These are phyloP conservation scores for Candida gigantensis DNA, from an alignment of 1,139 yeast genomes.

Conservation along the genomic window DNA sequence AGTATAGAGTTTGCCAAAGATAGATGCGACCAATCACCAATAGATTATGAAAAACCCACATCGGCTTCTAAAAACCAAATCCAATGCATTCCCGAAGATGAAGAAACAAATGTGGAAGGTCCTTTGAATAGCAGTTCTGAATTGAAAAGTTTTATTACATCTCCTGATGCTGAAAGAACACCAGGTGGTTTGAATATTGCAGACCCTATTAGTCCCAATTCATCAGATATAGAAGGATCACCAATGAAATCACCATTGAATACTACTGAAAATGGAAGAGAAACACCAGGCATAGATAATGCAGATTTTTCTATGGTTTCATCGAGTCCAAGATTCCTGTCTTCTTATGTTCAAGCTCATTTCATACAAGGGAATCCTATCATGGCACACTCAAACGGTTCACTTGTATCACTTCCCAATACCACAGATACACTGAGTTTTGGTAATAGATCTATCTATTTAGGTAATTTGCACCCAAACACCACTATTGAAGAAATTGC, in stretches of 20 bases:
- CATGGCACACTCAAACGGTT: conserved; percentile 8
- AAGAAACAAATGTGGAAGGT: conserved; percentile 10
- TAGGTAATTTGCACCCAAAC: conserved; percentile 47
- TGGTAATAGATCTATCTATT: conserved; percentile 46
- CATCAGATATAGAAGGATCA: conserved; percentile 13
- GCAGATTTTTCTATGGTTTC: conserved; percentile 13
- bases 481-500: conserved; percentile 52
- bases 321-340: conserved; percentile 8
- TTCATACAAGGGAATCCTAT: conserved; percentile 4
- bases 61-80: conserved; percentile 3
- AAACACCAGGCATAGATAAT: conserved; percentile 5
- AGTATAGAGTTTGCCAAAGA: conserved; percentile 32
- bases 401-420: conserved; percentile 8
- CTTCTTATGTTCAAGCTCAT: conserved; percentile 8
- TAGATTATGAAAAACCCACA: conserved; percentile 10
- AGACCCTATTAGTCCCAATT: conserved; percentile 18
- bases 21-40: conserved; percentile 34
- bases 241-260: conserved; percentile 11
- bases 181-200: conserved; percentile 9
- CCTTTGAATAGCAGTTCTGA: conserved; percentile 14
- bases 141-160: conserved; percentile 12
- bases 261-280: conserved; percentile 2
- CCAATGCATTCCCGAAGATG: conserved; percentile 11
- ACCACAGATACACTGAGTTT: conserved; percentile 28
- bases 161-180: conserved; percentile 9